Base-by-base conservation (phyloP, 148 eudicot species). In the Vaccinium macrocarpon region DNA sequence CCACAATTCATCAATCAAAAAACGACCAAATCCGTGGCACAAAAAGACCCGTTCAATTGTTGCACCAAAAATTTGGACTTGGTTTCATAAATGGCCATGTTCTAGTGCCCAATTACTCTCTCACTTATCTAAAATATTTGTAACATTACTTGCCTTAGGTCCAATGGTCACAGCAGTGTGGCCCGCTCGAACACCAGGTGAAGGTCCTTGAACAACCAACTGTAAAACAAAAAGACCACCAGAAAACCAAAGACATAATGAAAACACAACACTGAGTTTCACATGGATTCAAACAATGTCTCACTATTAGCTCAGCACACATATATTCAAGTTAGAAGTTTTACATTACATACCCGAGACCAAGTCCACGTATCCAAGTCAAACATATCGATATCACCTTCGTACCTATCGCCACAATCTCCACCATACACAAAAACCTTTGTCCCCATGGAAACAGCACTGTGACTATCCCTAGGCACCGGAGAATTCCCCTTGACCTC, bases 181-280 rank as follows among this genome's bases (percentile, higher is more conserved):
- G 80, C 99, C 99, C 19, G 99, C 99, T 87, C 99, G 90, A 81
- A 90, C 90, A 86, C 97, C 92, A 59, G 99, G 99, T 10, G 92
- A 90, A 75, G 91, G 80, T 80, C 98, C 98, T 62, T 55, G 87
- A 83, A 87, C 86, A 55, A 78, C 89, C 86, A 93, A 77, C 98
- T 94, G 85, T 23, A 11, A 52, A 84, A 49, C 70, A 59, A 50
- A 61, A 48, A 83, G 13, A 53, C 18, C 57, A 53, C 57, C 14
- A 53, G 15, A 53, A 6, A 23, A 56, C 18, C 51, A 6, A 25
- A 27, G 6, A 64, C 64, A 62, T 18, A 82, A 82, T 38, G 19
- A 50, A 6, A 14, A 82, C 48, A 42, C 29, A 75, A 64, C 19
- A 42, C 19, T 80, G 56, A 66, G 77, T 35, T 46, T 16, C 27